Evolutionary conservation across 106 monocot genomes (phyloP).

Genomic region (Phalaenopsis equestris): DNA sequence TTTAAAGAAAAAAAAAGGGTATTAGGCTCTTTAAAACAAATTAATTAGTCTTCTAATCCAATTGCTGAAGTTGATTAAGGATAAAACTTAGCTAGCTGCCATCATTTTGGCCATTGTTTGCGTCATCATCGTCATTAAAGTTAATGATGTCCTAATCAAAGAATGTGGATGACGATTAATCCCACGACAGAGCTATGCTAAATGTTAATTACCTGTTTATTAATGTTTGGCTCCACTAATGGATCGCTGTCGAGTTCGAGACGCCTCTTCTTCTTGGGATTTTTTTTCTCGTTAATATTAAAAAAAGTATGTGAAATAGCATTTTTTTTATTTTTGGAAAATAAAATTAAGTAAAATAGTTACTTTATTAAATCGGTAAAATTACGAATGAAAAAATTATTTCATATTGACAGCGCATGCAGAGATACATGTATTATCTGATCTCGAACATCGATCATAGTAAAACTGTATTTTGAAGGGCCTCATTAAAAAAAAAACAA

Average conservation of each 20-base stretch:
- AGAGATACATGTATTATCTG: too few relatives aligned
- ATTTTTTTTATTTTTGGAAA: too few relatives aligned
- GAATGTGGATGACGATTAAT: not conserved
- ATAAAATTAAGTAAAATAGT: too few relatives aligned
- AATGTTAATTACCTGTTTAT: not conserved
- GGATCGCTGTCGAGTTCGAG: not conserved
- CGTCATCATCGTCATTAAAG: not conserved
- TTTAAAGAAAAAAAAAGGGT: not conserved
- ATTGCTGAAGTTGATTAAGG: not conserved
- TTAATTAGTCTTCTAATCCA: not conserved
- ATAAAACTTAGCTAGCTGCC: not conserved
- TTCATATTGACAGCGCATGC: too few relatives aligned
- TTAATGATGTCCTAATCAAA: too few relatives aligned
- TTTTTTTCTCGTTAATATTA: too few relatives aligned
- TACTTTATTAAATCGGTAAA: too few relatives aligned
- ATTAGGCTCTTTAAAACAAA: not conserved
- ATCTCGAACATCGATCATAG: too few relatives aligned
- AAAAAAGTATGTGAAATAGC: too few relatives aligned
- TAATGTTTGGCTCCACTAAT: not conserved
- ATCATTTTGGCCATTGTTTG: not conserved
- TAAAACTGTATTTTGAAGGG: too few relatives aligned
- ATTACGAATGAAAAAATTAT: too few relatives aligned
- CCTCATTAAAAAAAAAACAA: too few relatives aligned
- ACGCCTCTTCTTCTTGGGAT: not conserved
- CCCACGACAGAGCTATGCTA: not conserved